Conservation (phyloP, 2,329 filamentous ascomycete genomes). For the Aspergillus fumigatiaffinis region DNA sequence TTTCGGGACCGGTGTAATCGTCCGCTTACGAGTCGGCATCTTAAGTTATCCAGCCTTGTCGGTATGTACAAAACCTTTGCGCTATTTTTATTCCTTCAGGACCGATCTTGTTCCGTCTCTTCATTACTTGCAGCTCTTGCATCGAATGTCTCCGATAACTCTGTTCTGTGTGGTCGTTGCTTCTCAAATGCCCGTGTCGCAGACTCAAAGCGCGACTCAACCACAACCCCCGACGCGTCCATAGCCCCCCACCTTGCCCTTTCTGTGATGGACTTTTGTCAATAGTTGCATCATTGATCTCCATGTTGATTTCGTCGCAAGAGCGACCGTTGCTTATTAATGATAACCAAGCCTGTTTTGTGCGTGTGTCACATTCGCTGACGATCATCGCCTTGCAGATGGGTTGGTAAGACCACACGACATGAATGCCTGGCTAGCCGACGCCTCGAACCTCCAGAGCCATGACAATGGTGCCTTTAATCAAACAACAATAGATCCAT, state of each 20-base stretch:
- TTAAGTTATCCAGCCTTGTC: conserved; percentile 40
- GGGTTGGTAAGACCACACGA: conserved; percentile 45
- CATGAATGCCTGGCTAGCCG: conserved; percentile 51
- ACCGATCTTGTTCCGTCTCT: neutral
- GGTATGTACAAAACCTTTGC: conserved; percentile 30
- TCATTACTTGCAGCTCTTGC: conserved; percentile 6
- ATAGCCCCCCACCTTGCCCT: conserved; percentile 7
- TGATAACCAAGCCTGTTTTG: conserved; percentile 12
- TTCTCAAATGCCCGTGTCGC: conserved; percentile 20
- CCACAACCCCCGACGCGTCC: conserved; percentile 23
- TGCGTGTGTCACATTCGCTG: conserved; percentile 16
- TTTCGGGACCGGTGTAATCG: conserved; percentile 36
- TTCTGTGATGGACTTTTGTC: neutral
- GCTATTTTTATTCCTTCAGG: conserved; percentile 4
- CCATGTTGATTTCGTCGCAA: conserved; percentile 18
- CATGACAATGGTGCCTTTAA: conserved; percentile 48
- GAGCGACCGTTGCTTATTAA: conserved; percentile 10
- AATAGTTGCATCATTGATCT: conserved; percentile 4
- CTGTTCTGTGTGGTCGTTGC: conserved; percentile 15
- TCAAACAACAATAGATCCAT: conserved; percentile 44
- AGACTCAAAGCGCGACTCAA: conserved; percentile 20
- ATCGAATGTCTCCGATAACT: conserved; percentile 15
- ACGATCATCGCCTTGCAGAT: conserved; percentile 36
- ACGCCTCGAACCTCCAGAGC: conserved; percentile 46
- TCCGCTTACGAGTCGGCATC: conserved; percentile 37